Evolutionary conservation across 2,329 filamentous ascomycete species (phyloP).

Genomic region (Pseudogymnoascus sp.): DNA sequence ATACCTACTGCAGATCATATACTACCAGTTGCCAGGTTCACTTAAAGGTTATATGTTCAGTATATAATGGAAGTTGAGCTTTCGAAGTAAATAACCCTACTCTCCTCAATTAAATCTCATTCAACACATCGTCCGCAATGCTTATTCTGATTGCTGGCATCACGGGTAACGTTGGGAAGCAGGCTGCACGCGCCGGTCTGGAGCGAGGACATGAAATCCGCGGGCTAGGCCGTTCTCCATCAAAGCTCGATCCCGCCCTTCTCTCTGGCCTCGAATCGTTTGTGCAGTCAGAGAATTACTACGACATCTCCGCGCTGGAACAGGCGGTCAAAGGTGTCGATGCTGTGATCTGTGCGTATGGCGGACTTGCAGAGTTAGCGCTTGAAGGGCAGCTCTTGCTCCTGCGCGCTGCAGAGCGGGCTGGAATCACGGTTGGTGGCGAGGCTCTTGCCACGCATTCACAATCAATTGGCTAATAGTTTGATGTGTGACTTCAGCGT

Average conservation of each 20-base stretch:
- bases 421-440: conserved; percentile 23
- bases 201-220: background rate
- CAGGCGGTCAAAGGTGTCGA: conserved; percentile 30
- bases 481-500: background rate
- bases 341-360: conserved; percentile 32
- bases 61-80: background rate
- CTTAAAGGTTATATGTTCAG: background rate
- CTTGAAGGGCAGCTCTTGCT: conserved; percentile 33
- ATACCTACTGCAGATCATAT: background rate
- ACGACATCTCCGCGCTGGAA: conserved; percentile 31
- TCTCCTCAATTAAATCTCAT: background rate
- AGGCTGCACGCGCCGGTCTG: background rate
- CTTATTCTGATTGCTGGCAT: background rate
- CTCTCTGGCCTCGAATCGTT: conserved; percentile 25
- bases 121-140: background rate
- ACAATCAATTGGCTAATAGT: background rate
- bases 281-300: conserved; percentile 21
- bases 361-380: conserved; percentile 20
- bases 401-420: conserved; percentile 32
- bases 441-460: background rate
- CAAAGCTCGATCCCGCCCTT: background rate
- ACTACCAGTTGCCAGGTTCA: background rate
- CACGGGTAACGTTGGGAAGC: background rate
- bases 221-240: background rate
- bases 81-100: background rate